These are phyloP conservation scores for Hygrophorus russula DNA, from an alignment of 768 basidiomycete species.

Conservation along the genomic window DNA sequence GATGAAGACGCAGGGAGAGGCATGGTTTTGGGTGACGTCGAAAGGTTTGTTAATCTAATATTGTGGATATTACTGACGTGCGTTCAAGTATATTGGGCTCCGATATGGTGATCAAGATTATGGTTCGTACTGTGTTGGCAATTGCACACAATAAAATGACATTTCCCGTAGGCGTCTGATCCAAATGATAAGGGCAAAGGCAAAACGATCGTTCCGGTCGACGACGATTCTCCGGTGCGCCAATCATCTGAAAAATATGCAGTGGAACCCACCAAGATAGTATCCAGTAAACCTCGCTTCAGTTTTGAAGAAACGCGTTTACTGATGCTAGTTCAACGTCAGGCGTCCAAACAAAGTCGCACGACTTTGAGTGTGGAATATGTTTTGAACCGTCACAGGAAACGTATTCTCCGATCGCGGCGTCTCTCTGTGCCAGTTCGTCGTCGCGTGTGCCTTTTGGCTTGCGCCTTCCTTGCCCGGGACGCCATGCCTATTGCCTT, in stretches of 20 bases:
- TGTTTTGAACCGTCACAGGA: conserved; percentile 26
- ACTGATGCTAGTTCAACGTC: conserved; percentile 7
- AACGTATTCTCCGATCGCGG: conserved; percentile 21
- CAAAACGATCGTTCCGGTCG: conserved; percentile 8
- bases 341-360: conserved; percentile 2
- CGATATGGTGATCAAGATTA: conserved; percentile 15
- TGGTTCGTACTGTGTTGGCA: conserved; percentile 10
- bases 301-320: not conserved
- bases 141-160: not conserved
- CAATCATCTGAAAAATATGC: not conserved
- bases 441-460: conserved; percentile 24
- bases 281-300: not conserved
- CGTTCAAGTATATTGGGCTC: conserved; percentile 16
- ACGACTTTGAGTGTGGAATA: conserved; percentile 19
- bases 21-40: conserved; percentile 22
- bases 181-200: conserved; percentile 20
- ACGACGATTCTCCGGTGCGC: not conserved
- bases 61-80: not conserved
- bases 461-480: conserved; percentile 22
- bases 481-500: conserved; percentile 23
- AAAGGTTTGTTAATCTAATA: conserved; percentile 7
- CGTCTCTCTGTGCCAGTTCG: conserved; percentile 22
- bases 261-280: conserved; percentile 2
- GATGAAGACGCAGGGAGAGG: conserved; percentile 18
- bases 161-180: conserved; percentile 14